Evolutionary conservation across 106 monocot species (phyloP), one percentile per base, ranked within the genome.

Genomic region (Ottelia alismoides): DNA sequence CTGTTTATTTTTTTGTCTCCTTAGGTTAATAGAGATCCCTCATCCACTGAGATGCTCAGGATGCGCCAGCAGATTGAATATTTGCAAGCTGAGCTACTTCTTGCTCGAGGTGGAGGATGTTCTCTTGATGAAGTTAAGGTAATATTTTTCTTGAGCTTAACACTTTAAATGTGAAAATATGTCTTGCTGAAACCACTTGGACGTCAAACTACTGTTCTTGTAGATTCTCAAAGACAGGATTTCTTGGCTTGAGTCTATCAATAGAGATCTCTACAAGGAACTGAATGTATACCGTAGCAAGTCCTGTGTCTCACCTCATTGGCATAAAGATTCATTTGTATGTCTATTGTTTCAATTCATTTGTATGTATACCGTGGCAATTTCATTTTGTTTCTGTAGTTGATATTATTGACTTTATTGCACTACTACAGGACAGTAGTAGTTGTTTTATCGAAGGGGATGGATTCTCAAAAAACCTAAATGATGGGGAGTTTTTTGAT

Each of bases 1-100:
- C 20, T 57, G 52, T 48, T 17, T 43, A 7, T n/a, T n/a, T n/a
- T n/a, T 12, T 12, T 35, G 35, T 12, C 35, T 35, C 17, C 24
- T 58, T 1, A 91, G 90, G 70, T 92, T 53, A 92, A 92, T 66
- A 85, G 82, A 60, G 92, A 92, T 45, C 82, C 92, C 12, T 40
- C 70, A 31, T 50, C 75, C 44, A 66, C 78, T 50, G 75, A 92
- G 47, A 71, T 92, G 82, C 92, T 85, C 65, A 92, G 48, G 64
- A 60, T 92, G 58, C 77, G 85, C 17, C 76, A 59, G 59, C 75
- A 82, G 31, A 26, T 92, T 55, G 85, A 92, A 68, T 73, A 82
- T 2, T 45, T 78, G 43, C 92, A 92, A 31, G 63, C 78, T 20
- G 85, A 92, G 62, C 64, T 92, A 28, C 68, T 81, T 11, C 84